Base-by-base conservation (phyloP, 371 early-diverging fungal species). In the Coemansia sp. region DNA sequence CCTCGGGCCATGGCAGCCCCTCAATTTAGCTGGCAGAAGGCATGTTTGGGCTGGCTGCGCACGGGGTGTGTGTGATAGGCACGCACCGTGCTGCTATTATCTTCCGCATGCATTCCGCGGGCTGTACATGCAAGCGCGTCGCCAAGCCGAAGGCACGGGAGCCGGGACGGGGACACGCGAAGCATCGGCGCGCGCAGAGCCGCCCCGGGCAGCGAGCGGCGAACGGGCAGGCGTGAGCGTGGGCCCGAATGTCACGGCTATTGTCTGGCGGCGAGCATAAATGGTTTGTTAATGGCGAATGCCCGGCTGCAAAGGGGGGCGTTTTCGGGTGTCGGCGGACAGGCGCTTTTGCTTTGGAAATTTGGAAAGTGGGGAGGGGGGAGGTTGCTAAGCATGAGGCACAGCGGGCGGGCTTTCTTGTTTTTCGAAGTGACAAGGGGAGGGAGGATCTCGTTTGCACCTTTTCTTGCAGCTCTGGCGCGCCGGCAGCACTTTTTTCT, bases 361-460 rank as follows among this genome's bases (percentile, higher is more conserved):
- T n/a, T 42, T 42, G 12, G 43, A 42, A 42, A 42, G 43, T 42
- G 43, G 43, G 43, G 43, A 42, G 43, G 43, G 43, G 43, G n/a
- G n/a, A n/a, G n/a, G n/a, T n/a, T n/a, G 52, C 52, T 35, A 51
- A 34, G 52, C 31, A 51, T 51, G 52, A 51, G 52, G 52, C 52
- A 51, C 52, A 51, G 34, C 34, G 31, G 34, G n/a, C n/a, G n/a
- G 34, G 8, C 33, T 51, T 51, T 51, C 51, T 51, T 51, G 52
- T 51, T 51, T 51, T 51, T 33, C 35, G 34, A 51, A 30, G 34
- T n/a, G 48, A 16, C 33, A 45, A 35, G 36, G 45, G 58, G 20
- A 34, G 36, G 20, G 59, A 51, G 50, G 59, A 59, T 59, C 51
- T 59, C 20, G 26, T 39, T 45, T 5, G 50, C 20, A 8, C 16